Percentiles rank a stretch among this genome's conserved stretches.
Conservation (phyloP, 768 basidiomycete species). For the Gloeophyllum trabeum region DNA sequence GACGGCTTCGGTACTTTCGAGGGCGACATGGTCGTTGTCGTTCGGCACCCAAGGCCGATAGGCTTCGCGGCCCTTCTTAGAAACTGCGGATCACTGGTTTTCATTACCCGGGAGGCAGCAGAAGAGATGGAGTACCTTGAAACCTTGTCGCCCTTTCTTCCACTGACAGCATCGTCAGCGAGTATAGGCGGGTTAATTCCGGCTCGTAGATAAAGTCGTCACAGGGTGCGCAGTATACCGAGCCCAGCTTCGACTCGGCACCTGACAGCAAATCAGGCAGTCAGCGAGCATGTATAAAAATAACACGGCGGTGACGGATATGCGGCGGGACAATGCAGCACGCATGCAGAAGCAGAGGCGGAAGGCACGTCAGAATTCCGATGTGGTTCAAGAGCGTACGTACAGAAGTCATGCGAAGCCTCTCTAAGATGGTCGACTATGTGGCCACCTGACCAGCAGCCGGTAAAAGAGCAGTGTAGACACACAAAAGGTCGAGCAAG, state of each 20-base stretch:
- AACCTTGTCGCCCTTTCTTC: conserved; percentile 57
- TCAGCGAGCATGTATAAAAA: no score
- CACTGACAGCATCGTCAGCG: conserved; percentile 31
- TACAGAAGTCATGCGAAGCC: conserved; percentile 54
- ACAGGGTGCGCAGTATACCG: conserved; percentile 63
- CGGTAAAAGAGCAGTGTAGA: conserved; percentile 56
- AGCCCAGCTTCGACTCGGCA: conserved; percentile 69
- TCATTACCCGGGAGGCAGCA: conserved; percentile 12
- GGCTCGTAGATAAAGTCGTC: conserved; percentile 64
- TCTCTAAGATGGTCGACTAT: conserved; percentile 44
- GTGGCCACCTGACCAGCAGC: conserved; percentile 61
- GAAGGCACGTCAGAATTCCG: neutral
- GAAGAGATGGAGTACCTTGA: conserved; percentile 29
- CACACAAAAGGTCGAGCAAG: conserved; percentile 63
- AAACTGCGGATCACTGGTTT: conserved; percentile 14
- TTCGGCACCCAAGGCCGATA: conserved; percentile 39
- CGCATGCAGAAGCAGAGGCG: neutral
- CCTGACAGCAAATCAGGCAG: no score
- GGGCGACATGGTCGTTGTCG: conserved; percentile 25
- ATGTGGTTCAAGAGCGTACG: conserved; percentile 15
- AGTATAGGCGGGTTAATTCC: conserved; percentile 33
- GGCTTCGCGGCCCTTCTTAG: conserved; percentile 30
- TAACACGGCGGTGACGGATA: no score
- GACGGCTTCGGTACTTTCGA: conserved; percentile 39
- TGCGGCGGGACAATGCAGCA: no score